Evolutionary conservation across 75 land plant genomes (phyloP).

Genomic region (Selaginella tamariscina): DNA sequence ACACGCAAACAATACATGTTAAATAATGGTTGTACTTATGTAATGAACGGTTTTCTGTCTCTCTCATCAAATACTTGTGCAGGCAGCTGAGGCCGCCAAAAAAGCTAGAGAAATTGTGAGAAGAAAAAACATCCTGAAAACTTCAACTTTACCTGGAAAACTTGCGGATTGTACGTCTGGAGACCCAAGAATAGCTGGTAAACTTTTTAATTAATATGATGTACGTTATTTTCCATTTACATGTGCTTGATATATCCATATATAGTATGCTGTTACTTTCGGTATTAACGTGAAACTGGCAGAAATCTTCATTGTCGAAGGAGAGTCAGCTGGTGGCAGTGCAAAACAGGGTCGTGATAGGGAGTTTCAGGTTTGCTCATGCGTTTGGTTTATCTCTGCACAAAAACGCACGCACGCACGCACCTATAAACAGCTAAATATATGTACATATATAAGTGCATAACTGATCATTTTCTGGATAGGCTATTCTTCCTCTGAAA

Average conservation of each 20-base stretch:
- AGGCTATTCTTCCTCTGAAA: slow-evolving; percentile 89
- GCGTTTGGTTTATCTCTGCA: neutral
- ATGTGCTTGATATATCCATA: neutral
- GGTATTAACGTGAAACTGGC: too few relatives aligned
- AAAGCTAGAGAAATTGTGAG: slow-evolving; percentile 93
- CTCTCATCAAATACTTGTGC: neutral
- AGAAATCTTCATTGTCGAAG: slow-evolving; percentile 98
- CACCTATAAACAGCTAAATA: too few relatives aligned
- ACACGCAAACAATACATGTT: too few relatives aligned
- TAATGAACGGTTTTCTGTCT: neutral
- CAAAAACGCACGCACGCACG: too few relatives aligned
- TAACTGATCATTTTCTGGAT: slow-evolving; percentile 10
- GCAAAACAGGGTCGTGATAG: slow-evolving; percentile 97
- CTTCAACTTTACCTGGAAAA: slow-evolving; percentile 94
- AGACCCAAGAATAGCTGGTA: slow-evolving; percentile 81
- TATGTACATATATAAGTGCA: too few relatives aligned
- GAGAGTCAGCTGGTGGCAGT: slow-evolving; percentile 99
- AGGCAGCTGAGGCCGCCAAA: slow-evolving; percentile 97
- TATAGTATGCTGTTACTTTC: slow-evolving; percentile 4
- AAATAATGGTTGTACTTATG: neutral
- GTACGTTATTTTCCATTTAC: slow-evolving; percentile 6
- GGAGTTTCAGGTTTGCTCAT: slow-evolving; percentile 58
- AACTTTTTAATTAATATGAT: neutral
- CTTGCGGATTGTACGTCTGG: slow-evolving; percentile 84
- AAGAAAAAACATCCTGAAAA: slow-evolving; percentile 64